A percentile compares a stretch with the other conserved stretches of the same genome.
phyloP scores from a whole-genome alignment of 208 protist species.

The Hexamita inflata region DNA sequence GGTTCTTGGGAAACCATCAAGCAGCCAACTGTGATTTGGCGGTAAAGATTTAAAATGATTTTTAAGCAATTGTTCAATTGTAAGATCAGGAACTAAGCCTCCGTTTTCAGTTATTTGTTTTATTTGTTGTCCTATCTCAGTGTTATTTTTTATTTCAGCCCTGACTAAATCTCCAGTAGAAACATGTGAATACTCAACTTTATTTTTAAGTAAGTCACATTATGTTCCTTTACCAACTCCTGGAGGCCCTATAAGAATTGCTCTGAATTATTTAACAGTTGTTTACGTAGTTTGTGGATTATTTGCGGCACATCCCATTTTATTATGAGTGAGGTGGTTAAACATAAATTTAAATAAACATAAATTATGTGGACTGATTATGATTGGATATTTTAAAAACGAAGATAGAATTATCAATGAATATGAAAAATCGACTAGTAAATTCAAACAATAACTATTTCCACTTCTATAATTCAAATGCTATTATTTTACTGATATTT shows the following conservation, averaged over 20 bases:
- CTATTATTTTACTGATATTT: too few relatives aligned
- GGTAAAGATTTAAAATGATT: slow-evolving; percentile 24
- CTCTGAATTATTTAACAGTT: too few relatives aligned
- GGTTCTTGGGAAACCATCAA: slow-evolving; percentile 55
- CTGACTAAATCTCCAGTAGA: slow-evolving; percentile 59
- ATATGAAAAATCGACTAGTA: too few relatives aligned
- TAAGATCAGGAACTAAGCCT: slow-evolving; percentile 55
- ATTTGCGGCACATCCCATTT: too few relatives aligned
- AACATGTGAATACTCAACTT: slow-evolving; percentile 63
- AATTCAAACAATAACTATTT: too few relatives aligned
- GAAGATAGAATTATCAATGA: too few relatives aligned
- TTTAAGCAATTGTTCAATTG: slow-evolving; percentile 59
- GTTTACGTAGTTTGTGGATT: too few relatives aligned
- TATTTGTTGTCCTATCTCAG: slow-evolving; percentile 50
- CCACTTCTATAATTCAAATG: too few relatives aligned
- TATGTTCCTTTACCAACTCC: slow-evolving; percentile 72
- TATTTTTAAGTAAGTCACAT: slow-evolving; percentile 55
- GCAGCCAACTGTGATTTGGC: slow-evolving; percentile 48
- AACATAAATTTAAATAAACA: too few relatives aligned
- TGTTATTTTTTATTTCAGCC: slow-evolving; percentile 42
- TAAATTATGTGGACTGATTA: too few relatives aligned
- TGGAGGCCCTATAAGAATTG: slow-evolving; percentile 54
- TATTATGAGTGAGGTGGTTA: too few relatives aligned
- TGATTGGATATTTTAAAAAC: too few relatives aligned
- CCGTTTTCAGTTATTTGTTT: slow-evolving; percentile 54